A percentile compares a stretch with the other conserved stretches of the same genome.
phyloP scores from a whole-genome alignment of 305 asterid genomes.

The Nicotiana rustica region DNA sequence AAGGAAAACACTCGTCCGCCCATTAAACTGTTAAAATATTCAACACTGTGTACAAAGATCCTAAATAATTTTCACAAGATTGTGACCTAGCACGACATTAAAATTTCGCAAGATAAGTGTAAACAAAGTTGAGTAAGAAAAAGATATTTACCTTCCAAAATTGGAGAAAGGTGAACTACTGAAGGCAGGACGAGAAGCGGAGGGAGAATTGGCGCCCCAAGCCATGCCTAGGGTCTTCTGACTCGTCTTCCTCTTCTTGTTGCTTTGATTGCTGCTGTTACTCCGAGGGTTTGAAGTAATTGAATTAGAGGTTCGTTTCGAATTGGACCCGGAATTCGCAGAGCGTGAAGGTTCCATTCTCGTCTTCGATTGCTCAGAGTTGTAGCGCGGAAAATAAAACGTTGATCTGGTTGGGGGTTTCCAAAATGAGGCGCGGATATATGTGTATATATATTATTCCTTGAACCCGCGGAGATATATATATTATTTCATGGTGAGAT shows the following conservation, averaged over 20 bases:
- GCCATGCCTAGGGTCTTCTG: conserved; percentile 85
- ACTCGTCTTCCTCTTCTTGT: conserved; percentile 58
- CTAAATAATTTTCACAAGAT: not conserved
- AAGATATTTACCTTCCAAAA: conserved; percentile 68
- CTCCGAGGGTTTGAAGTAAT: conserved; percentile 53
- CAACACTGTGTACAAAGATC: not conserved
- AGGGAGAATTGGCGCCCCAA: conserved; percentile 87
- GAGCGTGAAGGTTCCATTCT: conserved; percentile 51
- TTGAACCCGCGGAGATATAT: too few relatives aligned
- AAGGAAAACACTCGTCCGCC: not conserved
- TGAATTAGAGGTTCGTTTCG: conserved; percentile 66
- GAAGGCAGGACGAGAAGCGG: conserved; percentile 65
- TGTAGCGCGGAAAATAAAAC: not conserved
- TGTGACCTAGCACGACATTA: not conserved
- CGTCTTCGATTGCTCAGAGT: conserved; percentile 36
- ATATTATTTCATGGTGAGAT: too few relatives aligned
- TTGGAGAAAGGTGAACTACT: conserved; percentile 82
- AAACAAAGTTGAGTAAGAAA: not conserved
- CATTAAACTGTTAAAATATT: not conserved
- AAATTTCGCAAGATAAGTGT: not conserved
- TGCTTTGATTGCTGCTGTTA: conserved; percentile 49
- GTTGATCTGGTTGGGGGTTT: not conserved
- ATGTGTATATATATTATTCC: not conserved
- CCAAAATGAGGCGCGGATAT: not conserved
- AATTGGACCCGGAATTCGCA: conserved; percentile 52